Conservation (phyloP, 345 rosid genomes). For the Fremontodendron californicum region DNA sequence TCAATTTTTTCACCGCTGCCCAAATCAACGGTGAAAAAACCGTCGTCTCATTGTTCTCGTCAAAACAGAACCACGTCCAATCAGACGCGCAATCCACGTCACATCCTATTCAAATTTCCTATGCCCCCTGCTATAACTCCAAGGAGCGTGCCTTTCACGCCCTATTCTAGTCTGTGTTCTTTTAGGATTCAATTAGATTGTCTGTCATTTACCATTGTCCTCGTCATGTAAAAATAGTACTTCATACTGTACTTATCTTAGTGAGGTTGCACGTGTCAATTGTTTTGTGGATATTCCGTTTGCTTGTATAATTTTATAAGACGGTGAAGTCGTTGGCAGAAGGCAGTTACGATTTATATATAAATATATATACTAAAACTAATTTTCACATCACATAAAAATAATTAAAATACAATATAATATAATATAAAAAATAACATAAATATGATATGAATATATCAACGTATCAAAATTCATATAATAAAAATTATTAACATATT, state of each 20-base stretch:
- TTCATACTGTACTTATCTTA: too few species aligned
- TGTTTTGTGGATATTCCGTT: neutral
- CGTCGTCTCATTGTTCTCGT: neutral
- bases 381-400: too few species aligned
- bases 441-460: too few species aligned
- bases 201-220: neutral
- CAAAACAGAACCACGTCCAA: neutral
- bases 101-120: neutral
- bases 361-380: too few species aligned
- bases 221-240: neutral
- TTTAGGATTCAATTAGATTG: neutral
- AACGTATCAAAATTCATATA: too few species aligned
- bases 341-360: too few species aligned
- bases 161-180: too few species aligned
- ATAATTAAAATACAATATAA: too few species aligned
- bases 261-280: too few species aligned
- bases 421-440: too few species aligned
- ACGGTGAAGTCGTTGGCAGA: neutral
- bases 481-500: too few species aligned
- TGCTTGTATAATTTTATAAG: neutral
- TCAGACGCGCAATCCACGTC: neutral
- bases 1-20: constrained; percentile 4
- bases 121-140: neutral
- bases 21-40: constrained; percentile 28
- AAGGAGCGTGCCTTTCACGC: neutral